Conservation (phyloP, 495 filamentous ascomycete species). For the Penicillium arizonense region DNA sequence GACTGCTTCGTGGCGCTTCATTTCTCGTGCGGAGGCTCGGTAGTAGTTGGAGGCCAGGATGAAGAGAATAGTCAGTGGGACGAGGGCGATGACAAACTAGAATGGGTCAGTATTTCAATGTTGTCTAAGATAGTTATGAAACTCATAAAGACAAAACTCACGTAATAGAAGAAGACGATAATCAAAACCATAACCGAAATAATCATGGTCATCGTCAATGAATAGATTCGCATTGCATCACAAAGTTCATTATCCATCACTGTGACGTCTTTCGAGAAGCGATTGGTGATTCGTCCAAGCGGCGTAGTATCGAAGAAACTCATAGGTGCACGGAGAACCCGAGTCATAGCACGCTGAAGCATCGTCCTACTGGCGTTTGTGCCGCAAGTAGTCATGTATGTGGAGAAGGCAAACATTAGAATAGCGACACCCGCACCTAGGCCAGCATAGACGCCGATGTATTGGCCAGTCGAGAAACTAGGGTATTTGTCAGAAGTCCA, state of each 20-base stretch:
- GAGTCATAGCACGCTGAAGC: conserved; percentile 75
- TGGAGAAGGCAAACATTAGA: conserved; percentile 75
- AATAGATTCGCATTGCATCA: conserved; percentile 91
- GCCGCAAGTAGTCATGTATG: conserved; percentile 60
- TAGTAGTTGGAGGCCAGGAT: conserved; percentile 85
- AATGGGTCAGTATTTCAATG: conserved; percentile 1
- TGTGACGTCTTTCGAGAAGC: conserved; percentile 93
- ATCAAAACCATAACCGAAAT: conserved; percentile 80
- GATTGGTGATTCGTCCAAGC: conserved; percentile 92
- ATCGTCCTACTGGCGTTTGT: conserved; percentile 80
- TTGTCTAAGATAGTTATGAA: not conserved
- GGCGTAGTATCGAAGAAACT: conserved; percentile 97
- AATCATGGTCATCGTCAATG: conserved; percentile 77
- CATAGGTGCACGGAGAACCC: conserved; percentile 88
- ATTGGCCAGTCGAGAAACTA: conserved; percentile 53
- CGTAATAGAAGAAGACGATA: conserved; percentile 88
- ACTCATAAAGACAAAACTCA: conserved; percentile 14
- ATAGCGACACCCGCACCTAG: conserved; percentile 71
- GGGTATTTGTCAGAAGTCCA: conserved; percentile 77
- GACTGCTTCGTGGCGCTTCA: conserved; percentile 91
- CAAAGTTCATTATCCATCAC: conserved; percentile 93
- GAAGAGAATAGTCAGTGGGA: conserved; percentile 77
- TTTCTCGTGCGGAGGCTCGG: conserved; percentile 82
- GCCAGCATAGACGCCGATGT: conserved; percentile 84
- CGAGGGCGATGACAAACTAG: conserved; percentile 81